Base-by-base conservation (phyloP, 306 rosid genomes). In the Begonia peltatifolia region DNA sequence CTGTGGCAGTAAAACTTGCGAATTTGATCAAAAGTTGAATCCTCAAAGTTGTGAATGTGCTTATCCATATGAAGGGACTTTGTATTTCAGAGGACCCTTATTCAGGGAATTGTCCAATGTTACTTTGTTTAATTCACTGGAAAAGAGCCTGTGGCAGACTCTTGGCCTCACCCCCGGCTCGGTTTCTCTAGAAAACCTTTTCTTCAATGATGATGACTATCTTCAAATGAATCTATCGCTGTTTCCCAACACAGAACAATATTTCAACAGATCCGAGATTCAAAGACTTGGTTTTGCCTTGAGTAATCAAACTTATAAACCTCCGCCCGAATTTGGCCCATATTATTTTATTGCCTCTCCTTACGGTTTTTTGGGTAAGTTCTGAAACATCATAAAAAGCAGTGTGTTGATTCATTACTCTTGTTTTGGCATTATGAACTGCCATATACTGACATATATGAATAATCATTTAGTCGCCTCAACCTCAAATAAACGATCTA, bases 31-130 rank as follows among this genome's bases (percentile, higher is more conserved):
- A 63, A 79, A 79, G 71, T 57, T 78, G 51, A 86, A 79, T 66
- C 99, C 95, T 14, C 95, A 83, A 63, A 90, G 88, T 66, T 90
- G 99, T 55, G 84, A 81, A 66, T 86, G 99, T 67, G 86, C 85
- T 14, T 79, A 67, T 69, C 96, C 99, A 48, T 90, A 71, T 50
- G 68, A 71, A 75, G 99, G 99, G 59, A 83, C 56, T 42, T 5
- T 90, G 55, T 75, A 73, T 53, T 90, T 90, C 50, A 75, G 96
- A 81, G 99, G 77, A 49, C 94, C 99, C 25, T 36, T 58, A 42
- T 90, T 90, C 65, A 73, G 94, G 59, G 94, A 79, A 30, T 23
- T 90, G 53, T 73, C 96, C 23, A 71, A 71, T 58, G 63, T 47
- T 13, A 79, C 16, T 42, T 44, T 41, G 59, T 90, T 86, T 64